Evolutionary conservation across 345 rosid genomes (phyloP).

Genomic region (Carallia brachiata): DNA sequence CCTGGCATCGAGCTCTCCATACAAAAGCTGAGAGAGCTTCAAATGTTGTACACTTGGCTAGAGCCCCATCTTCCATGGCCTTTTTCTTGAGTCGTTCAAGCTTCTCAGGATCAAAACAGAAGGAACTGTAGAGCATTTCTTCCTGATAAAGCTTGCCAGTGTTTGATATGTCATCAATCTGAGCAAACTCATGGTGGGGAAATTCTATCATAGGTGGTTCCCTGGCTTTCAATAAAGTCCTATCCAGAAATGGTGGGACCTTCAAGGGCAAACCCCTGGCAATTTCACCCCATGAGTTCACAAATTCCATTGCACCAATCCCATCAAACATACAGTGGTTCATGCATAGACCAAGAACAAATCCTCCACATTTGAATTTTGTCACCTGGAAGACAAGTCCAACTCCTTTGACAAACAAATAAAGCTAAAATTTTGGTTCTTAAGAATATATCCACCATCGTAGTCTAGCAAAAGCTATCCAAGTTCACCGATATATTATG

Average conservation of each 20-base stretch:
- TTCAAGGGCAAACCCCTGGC: slow-evolving; percentile 70
- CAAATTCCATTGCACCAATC: slow-evolving; percentile 76
- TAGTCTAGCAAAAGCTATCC: too few species aligned
- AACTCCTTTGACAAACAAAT: neutral
- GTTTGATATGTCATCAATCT: slow-evolving; percentile 61
- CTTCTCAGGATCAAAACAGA: slow-evolving; percentile 61
- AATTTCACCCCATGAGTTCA: slow-evolving; percentile 81
- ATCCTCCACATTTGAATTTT: slow-evolving; percentile 77
- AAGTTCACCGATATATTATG: too few species aligned
- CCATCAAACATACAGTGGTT: slow-evolving; percentile 91
- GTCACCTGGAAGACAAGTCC: slow-evolving; percentile 52
- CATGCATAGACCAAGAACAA: slow-evolving; percentile 67
- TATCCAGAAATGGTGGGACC: slow-evolving; percentile 59
- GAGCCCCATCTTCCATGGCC: slow-evolving; percentile 41
- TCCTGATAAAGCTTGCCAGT: slow-evolving; percentile 58
- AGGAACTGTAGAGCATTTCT: slow-evolving; percentile 59
- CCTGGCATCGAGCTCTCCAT: slow-evolving; percentile 77
- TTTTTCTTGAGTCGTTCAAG: slow-evolving; percentile 53
- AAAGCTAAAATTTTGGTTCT: too few species aligned
- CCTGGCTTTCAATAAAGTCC: slow-evolving; percentile 54
- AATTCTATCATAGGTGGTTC: slow-evolving; percentile 54
- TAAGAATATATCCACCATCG: too few species aligned
- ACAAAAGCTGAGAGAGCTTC: slow-evolving; percentile 74
- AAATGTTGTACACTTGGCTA: slow-evolving; percentile 59
- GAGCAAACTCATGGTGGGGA: slow-evolving; percentile 66